Percentiles rank a stretch among this genome's conserved stretches.
Evolutionary conservation across 768 basidiomycete genomes (phyloP).

Genomic region (Clavaria fumosa): DNA sequence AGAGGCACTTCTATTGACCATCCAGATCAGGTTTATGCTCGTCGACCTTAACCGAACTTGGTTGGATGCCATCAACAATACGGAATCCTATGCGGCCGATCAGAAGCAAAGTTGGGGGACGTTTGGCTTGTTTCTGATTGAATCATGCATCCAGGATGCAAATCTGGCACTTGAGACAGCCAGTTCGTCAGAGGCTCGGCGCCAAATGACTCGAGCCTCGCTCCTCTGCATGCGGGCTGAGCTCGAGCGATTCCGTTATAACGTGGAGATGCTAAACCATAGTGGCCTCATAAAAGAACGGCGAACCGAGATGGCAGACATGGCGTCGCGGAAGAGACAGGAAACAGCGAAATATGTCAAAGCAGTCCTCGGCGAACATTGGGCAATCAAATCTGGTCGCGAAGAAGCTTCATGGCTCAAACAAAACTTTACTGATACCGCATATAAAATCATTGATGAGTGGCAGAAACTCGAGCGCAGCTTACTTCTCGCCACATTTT

Average conservation of each 20-base stretch:
- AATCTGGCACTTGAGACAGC: slow-evolving; percentile 31
- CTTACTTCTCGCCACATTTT: slow-evolving; percentile 29
- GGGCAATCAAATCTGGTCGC: slow-evolving; percentile 9
- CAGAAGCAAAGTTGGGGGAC: slow-evolving; percentile 29
- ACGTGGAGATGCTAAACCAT: slow-evolving; percentile 21
- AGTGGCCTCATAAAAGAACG: slow-evolving; percentile 13
- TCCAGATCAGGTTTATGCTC: slow-evolving; percentile 38
- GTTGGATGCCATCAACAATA: slow-evolving; percentile 20
- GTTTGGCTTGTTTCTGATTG: slow-evolving; percentile 31
- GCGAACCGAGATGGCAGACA: slow-evolving; percentile 8
- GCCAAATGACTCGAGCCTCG: slow-evolving; percentile 32
- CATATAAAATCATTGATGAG: slow-evolving; percentile 26
- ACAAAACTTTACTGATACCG: slow-evolving; percentile 25
- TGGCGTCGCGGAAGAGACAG: slow-evolving; percentile 7
- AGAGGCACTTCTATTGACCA: slow-evolving; percentile 41
- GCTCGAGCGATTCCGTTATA: slow-evolving; percentile 36
- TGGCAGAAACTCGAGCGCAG: slow-evolving; percentile 29
- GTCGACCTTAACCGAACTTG: slow-evolving; percentile 28
- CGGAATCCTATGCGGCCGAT: slow-evolving; percentile 13
- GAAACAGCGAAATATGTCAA: slow-evolving; percentile 11
- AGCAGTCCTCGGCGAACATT: slow-evolving; percentile 5
- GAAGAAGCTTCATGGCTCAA: slow-evolving; percentile 27
- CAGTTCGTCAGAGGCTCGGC: slow-evolving; percentile 31
- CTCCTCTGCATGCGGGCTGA: slow-evolving; percentile 29
- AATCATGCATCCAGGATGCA: slow-evolving; percentile 32